Base-by-base conservation (phyloP, 192 early-diverging fungal genomes). In the Gigaspora rosea region DNA sequence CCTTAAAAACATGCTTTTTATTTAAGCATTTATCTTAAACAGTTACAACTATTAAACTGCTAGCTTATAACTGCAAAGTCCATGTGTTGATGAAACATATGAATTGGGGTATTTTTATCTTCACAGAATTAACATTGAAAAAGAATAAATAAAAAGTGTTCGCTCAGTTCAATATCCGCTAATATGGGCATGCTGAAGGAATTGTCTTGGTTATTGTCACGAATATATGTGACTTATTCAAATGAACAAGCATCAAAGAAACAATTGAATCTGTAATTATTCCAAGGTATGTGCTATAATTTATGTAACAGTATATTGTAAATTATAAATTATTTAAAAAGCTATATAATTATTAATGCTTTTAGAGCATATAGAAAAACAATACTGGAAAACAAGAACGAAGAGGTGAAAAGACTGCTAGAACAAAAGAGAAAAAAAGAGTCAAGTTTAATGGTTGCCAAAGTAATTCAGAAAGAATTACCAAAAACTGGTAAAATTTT, bases 231-330 rank as follows among this genome's bases (percentile, higher is more conserved):
- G 5, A 86, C 87, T 9, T 86, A 87, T 46, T 91, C 90, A 33
- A n/a, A n/a, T n/a, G 92, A 20, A 82, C 89, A 13, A 76, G 76
- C 15, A 78, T 80, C 82, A 7, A 85, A 75, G 46, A 83, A 85
- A 15, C 78, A 96, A 78, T 80, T 95, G 10, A 97, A 78, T 96
- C 97, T 4, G 4, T 97, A 22, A 98, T 98, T 87, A 90, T 97
- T 57, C 90, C 95, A 78, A 98, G 95, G 91, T 93, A 91, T 50
- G 85, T 79, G 27, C 5, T 32, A 22, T 47, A 41, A 16, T 16
- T 68, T 20, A 20, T 0, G 41, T 7, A 22, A 8, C 36, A 54
- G 2, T 4, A 18, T 49, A 4, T 27, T 27, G 27, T 27, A 27
- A 16, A 33, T 70, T 9, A 10, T 22, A 51, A 35, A 16, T 71